A percentile compares a stretch with the other conserved stretches of the same genome.
These are phyloP conservation scores for Penstemon davidsonii DNA, from an alignment of 257 asterid species.

Conservation along the genomic window DNA sequence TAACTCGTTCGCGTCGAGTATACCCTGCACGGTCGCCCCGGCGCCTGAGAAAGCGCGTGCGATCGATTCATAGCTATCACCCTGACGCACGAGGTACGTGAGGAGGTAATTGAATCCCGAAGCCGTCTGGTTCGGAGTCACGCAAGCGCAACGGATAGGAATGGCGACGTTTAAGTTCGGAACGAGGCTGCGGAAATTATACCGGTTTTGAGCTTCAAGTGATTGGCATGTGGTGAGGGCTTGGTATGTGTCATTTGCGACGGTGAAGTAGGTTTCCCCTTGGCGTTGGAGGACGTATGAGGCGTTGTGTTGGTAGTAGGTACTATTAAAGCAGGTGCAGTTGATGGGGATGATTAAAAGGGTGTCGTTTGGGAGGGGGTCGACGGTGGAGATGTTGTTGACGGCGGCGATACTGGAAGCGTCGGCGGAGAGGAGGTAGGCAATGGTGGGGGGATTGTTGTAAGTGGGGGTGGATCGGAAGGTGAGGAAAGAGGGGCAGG, in stretches of 20 bases:
- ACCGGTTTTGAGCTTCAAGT: slow-evolving; percentile 43
- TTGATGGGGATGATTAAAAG: slow-evolving; percentile 48
- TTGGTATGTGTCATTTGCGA: slow-evolving; percentile 55
- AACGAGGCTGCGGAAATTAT: not conserved
- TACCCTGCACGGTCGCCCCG: slow-evolving; percentile 33
- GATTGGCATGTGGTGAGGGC: slow-evolving; percentile 61
- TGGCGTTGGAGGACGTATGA: slow-evolving; percentile 35
- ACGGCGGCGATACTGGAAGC: slow-evolving; percentile 44
- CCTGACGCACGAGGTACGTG: slow-evolving; percentile 42
- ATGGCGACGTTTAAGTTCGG: slow-evolving; percentile 35
- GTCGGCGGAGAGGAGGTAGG: slow-evolving; percentile 44
- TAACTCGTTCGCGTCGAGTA: slow-evolving; percentile 47
- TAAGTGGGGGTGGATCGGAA: slow-evolving; percentile 51
- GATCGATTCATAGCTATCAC: slow-evolving; percentile 12
- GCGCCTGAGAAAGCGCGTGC: slow-evolving; percentile 39
- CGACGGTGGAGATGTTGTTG: slow-evolving; percentile 45
- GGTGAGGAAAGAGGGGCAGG: slow-evolving; percentile 55
- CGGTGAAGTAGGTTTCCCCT: slow-evolving; percentile 38
- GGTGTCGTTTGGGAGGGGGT: slow-evolving; percentile 30
- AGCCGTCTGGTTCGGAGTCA: slow-evolving; percentile 47
- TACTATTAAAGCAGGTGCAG: slow-evolving; percentile 44
- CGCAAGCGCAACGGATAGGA: slow-evolving; percentile 67
- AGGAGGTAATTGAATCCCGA: slow-evolving; percentile 43
- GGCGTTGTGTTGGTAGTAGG: slow-evolving; percentile 54
- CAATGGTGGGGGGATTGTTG: slow-evolving; percentile 47